Base-by-base conservation (phyloP, 805 yeast genomes). In the Suhomyces faveliae region DNA sequence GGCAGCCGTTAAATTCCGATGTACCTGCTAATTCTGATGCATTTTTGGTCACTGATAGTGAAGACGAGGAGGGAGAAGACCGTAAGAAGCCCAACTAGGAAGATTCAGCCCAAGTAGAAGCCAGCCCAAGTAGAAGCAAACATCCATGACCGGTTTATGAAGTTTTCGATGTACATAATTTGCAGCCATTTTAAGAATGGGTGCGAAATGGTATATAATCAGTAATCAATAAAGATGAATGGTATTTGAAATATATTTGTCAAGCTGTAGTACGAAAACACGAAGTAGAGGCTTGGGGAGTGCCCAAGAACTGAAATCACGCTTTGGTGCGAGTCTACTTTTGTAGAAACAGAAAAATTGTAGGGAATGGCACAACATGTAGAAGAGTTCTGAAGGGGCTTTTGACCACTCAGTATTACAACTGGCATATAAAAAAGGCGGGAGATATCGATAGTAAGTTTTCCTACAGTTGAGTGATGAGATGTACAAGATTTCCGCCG, bases 1-100 rank as follows among this genome's bases (percentile, higher is more conserved):
- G 74, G 76, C 71, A 70, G 46, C 71, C 74, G 3, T 61, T 68
- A 47, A 66, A 62, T 48, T 56, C 68, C 10, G 71, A 67, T 41
- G 70, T 63, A 35, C 74, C 74, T 4, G 71, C 70, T 40, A 69
- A 67, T 49, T 58, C 70, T 3, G 77, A 73, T 57, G 76, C 77
- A 1, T 73, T 73, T 47, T 61, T 72, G 53, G 74, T 73, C 33
- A 70, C 74, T 25, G 77, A 73, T 48, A 65, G 69, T 55, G 77
- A 73, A 48, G 77, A 73, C 25, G 77, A 72, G 48, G 72, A 67
- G 41, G 17, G 47, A 25, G 37, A 19, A n/a, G 41, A 13, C 23
- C 11, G n/a, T n/a, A 44, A 37, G 42, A 33, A 45, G 48, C 30
- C 30, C 5, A n/a, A 27, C 30, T 27, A 27, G 15, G n/a, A n/a